Evolutionary conservation across 306 rosid genomes (phyloP).

Genomic region (Acacia crassicarpa): DNA sequence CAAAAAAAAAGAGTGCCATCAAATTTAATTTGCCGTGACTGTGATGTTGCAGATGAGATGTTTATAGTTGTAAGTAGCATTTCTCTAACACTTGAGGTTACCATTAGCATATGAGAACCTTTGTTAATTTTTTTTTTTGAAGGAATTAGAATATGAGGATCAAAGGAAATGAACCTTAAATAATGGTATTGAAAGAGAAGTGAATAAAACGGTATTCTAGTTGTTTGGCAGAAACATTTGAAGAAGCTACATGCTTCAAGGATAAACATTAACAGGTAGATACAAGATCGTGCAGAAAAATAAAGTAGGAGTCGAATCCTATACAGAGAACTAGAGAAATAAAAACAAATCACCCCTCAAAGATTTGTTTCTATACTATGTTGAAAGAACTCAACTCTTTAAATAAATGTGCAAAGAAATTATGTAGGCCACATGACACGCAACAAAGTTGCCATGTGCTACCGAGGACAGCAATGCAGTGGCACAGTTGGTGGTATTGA

Average conservation of each 20-base stretch:
- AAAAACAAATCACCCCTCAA: background rate
- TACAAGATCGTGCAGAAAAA: too few relatives aligned
- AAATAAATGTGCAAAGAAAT: background rate
- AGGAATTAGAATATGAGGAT: background rate
- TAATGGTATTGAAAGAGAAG: background rate
- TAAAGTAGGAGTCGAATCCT: background rate
- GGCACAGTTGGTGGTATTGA: too few relatives aligned
- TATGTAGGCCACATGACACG: background rate
- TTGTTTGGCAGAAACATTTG: background rate
- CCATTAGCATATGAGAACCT: background rate
- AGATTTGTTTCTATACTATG: background rate
- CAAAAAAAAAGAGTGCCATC: background rate
- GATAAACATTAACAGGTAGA: too few relatives aligned
- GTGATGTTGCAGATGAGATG: background rate
- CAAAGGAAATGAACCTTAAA: background rate
- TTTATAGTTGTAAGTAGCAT: background rate
- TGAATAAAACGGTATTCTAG: background rate
- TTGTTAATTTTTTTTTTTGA: background rate
- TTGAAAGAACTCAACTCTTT: background rate
- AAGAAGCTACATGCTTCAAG: background rate
- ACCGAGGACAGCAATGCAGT: too few relatives aligned
- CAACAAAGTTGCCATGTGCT: background rate
- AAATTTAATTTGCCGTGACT: background rate
- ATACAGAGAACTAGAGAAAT: background rate
- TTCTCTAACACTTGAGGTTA: background rate